phyloP scores from a whole-genome alignment of 1,284 basidiomycete species.

The Ganoderma resinaceum region DNA sequence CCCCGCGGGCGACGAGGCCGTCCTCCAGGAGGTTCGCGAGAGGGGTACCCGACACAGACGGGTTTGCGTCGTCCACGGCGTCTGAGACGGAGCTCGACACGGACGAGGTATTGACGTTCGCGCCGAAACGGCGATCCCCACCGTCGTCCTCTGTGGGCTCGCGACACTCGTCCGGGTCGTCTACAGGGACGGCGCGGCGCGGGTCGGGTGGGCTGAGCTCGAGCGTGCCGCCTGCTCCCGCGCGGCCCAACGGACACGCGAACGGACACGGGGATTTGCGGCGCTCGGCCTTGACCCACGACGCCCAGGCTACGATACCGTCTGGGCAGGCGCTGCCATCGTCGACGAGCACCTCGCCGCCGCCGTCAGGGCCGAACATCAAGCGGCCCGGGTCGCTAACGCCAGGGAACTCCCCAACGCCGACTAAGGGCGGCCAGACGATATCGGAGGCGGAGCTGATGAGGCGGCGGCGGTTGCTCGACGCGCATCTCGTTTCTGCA shows the following conservation, averaged over 20 bases:
- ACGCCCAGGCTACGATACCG: slow-evolving; percentile 11
- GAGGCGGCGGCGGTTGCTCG: slow-evolving; percentile 74
- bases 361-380: background rate
- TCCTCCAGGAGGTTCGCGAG: slow-evolving; percentile 1
- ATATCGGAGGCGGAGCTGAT: slow-evolving; percentile 83
- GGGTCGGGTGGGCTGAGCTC: slow-evolving; percentile 7
- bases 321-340: background rate
- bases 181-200: slow-evolving; percentile 28
- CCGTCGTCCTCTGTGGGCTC: slow-evolving; percentile 36
- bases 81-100: slow-evolving; percentile 50
- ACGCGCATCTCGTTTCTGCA: slow-evolving; percentile 58
- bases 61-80: slow-evolving; percentile 36
- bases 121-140: slow-evolving; percentile 63
- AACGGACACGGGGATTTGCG: slow-evolving; percentile 7
- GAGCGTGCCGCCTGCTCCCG: slow-evolving; percentile 5
- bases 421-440: slow-evolving; percentile 60
- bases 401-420: slow-evolving; percentile 9
- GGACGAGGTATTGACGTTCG: slow-evolving; percentile 75
- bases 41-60: slow-evolving; percentile 17
- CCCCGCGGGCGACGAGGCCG: background rate
- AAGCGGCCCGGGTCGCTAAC: slow-evolving; percentile 1
- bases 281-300: slow-evolving; percentile 26
- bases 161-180: slow-evolving; percentile 18
- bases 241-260: background rate
- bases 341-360: slow-evolving; percentile 7